A percentile compares a stretch with the other conserved stretches of the same genome.
Evolutionary conservation across 257 asterid species (phyloP).

Genomic region (Nyctanthes arbortristis): DNA sequence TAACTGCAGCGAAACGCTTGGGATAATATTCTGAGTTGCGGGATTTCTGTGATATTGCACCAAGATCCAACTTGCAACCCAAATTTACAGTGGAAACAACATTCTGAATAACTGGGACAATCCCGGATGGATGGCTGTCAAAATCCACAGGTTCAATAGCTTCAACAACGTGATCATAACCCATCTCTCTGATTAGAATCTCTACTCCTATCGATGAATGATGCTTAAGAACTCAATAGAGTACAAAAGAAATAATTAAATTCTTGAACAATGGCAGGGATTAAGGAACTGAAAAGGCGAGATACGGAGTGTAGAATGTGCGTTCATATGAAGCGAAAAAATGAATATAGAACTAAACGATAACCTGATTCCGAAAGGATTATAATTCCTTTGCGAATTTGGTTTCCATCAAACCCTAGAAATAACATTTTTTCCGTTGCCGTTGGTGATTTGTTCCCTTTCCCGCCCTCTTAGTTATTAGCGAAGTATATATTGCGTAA

Average conservation of each 20-base stretch:
- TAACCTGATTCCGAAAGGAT: background rate
- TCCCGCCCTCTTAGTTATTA: no score
- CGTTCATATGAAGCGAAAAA: background rate
- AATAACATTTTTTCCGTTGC: background rate
- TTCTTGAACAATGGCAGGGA: no score
- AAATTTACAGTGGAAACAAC: conserved; percentile 25
- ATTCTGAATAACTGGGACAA: conserved; percentile 10
- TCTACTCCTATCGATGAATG: no score
- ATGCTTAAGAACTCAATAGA: no score
- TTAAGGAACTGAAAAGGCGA: no score
- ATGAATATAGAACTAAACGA: background rate
- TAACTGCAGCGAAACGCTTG: conserved; percentile 30
- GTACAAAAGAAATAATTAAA: no score
- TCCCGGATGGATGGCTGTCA: background rate
- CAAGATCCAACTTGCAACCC: conserved; percentile 20
- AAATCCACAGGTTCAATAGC: background rate
- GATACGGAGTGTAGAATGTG: background rate
- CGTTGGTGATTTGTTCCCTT: background rate
- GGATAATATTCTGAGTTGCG: conserved; percentile 21
- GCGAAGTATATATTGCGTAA: no score
- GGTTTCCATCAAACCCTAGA: background rate
- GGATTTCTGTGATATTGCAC: conserved; percentile 12
- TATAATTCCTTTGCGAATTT: no score
- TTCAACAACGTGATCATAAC: background rate
- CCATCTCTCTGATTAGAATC: background rate